A percentile compares a stretch with the other conserved stretches of the same genome.
Evolutionary conservation across 2,329 filamentous ascomycete genomes (phyloP).

Genomic region (Fusarium veterinarium): DNA sequence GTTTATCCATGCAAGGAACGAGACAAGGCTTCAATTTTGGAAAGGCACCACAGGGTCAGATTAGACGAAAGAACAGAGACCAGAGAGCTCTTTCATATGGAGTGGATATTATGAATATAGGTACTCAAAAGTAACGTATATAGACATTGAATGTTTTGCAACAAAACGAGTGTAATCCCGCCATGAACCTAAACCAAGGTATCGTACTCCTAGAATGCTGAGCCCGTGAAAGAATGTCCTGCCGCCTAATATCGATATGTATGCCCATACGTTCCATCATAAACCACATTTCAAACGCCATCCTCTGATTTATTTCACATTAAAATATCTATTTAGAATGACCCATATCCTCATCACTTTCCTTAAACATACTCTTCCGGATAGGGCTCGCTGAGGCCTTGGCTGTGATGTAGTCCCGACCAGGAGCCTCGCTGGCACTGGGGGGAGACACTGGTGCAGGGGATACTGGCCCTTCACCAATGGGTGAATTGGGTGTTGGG

Average conservation of each 20-base stretch:
- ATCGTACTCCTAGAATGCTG: slow-evolving; percentile 15
- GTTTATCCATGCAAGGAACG: neutral
- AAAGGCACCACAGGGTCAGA: neutral
- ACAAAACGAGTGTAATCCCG: slow-evolving; percentile 29
- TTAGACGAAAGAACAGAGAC: neutral
- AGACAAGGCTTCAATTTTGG: neutral
- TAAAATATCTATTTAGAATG: slow-evolving; percentile 27
- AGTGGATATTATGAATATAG: slow-evolving; percentile 16
- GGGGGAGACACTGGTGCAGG: slow-evolving; percentile 44
- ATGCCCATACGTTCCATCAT: neutral
- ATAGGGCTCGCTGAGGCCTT: slow-evolving; percentile 41
- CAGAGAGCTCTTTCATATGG: neutral
- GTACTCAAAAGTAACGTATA: slow-evolving; percentile 30
- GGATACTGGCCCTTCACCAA: slow-evolving; percentile 3
- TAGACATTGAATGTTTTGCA: slow-evolving; percentile 20
- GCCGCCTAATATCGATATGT: neutral
- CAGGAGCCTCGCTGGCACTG: slow-evolving; percentile 40
- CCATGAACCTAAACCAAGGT: slow-evolving; percentile 4
- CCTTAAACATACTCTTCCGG: slow-evolving; percentile 57
- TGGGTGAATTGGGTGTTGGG: slow-evolving; percentile 13
- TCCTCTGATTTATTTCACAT: neutral
- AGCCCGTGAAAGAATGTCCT: slow-evolving; percentile 34
- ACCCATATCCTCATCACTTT: slow-evolving; percentile 56
- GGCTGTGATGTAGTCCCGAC: slow-evolving; percentile 46
- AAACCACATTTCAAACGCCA: slow-evolving; percentile 30